phyloP scores from a whole-genome alignment of 345 rosid species.

The Lepidium sativum region DNA sequence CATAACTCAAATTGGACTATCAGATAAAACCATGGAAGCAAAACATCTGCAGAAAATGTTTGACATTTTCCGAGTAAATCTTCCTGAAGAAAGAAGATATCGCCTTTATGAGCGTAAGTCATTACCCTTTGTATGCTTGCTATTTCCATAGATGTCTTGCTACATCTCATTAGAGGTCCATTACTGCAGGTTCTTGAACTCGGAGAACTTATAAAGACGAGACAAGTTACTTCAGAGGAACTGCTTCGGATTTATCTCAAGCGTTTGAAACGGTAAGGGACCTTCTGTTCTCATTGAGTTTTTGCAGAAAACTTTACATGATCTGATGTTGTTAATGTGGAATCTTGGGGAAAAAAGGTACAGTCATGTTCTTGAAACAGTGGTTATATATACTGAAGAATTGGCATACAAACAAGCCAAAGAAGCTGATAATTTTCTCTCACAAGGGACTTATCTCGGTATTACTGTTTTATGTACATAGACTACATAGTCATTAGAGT shows the following conservation, averaged over 20 bases:
- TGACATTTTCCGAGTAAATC: constrained; percentile 27
- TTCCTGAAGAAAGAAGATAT: constrained; percentile 57
- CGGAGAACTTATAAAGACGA: constrained; percentile 65
- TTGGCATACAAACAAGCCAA: constrained; percentile 77
- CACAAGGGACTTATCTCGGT: constrained; percentile 75
- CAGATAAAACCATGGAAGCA: constrained; percentile 29
- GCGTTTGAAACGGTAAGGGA: constrained; percentile 54
- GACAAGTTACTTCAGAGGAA: constrained; percentile 60
- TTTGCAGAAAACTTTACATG: not conserved
- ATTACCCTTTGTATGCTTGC: not conserved
- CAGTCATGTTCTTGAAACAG: constrained; percentile 64
- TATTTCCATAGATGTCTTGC: not conserved
- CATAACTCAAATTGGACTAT: constrained; percentile 19
- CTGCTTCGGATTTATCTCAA: constrained; percentile 50
- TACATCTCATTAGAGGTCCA: constrained; percentile 6
- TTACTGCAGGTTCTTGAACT: constrained; percentile 63
- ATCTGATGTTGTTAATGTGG: constrained; percentile 1
- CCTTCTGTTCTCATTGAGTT: not conserved
- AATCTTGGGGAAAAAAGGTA: too few relatives aligned
- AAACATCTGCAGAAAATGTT: constrained; percentile 32
- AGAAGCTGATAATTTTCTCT: constrained; percentile 73
- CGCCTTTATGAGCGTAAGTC: constrained; percentile 71
- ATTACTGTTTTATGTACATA: constrained; percentile 24
- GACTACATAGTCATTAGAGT: not conserved
- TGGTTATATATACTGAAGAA: constrained; percentile 65